Conservation (phyloP, 2,329 filamentous ascomycete genomes). For the Hysterium pulicare region DNA sequence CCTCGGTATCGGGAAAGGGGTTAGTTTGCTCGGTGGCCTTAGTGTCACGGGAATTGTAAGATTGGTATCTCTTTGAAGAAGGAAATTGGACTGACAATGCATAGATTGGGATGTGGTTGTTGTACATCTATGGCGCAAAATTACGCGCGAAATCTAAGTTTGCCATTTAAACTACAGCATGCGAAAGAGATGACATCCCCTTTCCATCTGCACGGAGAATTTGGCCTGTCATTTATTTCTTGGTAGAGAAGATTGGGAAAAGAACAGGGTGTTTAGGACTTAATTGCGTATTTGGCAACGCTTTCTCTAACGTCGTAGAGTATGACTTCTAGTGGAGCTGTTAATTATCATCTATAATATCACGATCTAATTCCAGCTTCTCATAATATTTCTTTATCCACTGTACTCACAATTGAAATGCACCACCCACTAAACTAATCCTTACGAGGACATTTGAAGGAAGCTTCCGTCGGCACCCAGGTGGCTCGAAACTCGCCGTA, state of each 20-base stretch:
- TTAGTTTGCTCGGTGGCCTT: conserved; percentile 52
- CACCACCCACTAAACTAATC: no score
- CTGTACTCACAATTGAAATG: no score
- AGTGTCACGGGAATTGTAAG: conserved; percentile 44
- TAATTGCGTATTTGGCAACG: no score
- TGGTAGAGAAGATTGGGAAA: background rate
- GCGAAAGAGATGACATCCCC: no score
- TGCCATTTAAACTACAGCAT: conserved; percentile 4
- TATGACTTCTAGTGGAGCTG: background rate
- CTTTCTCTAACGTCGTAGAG: background rate
- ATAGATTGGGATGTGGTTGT: conserved; percentile 17
- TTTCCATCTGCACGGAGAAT: background rate
- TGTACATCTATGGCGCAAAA: conserved; percentile 11
- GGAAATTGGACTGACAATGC: background rate
- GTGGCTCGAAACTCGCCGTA: no score
- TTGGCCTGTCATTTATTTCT: background rate
- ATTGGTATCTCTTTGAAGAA: background rate
- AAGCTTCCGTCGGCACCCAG: no score
- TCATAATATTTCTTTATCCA: no score
- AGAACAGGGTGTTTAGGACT: no score
- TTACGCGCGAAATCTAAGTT: conserved; percentile 4
- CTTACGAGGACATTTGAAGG: no score
- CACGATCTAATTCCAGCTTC: no score
- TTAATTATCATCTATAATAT: no score
- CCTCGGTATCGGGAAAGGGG: conserved; percentile 55